phyloP scores from a whole-genome alignment of 192 early-diverging fungal species.

The Backusella morwellensis region DNA sequence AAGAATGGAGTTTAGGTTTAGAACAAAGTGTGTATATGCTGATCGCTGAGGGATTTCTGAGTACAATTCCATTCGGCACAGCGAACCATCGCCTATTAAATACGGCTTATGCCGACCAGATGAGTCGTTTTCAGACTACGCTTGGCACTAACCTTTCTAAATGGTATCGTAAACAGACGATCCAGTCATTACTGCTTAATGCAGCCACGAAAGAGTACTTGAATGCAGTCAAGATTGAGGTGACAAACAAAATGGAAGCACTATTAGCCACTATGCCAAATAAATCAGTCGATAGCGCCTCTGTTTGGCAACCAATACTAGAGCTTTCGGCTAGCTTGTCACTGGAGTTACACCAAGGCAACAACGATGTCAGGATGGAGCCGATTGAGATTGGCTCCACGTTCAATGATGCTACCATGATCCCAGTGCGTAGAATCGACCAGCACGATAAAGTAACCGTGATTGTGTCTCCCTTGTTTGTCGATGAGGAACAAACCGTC shows the following conservation, averaged over 20 bases:
- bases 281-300: not conserved
- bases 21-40: slow-evolving; percentile 26
- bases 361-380: slow-evolving; percentile 32
- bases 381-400: slow-evolving; percentile 20
- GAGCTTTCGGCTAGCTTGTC: slow-evolving; percentile 22
- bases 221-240: slow-evolving; percentile 10
- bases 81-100: slow-evolving; percentile 32
- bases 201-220: slow-evolving; percentile 37
- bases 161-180: slow-evolving; percentile 41
- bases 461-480: slow-evolving; percentile 33
- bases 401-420: slow-evolving; percentile 30
- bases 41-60: slow-evolving; percentile 23
- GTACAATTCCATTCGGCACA: slow-evolving; percentile 39
- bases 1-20: slow-evolving; percentile 7
- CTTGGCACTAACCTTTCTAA: slow-evolving; percentile 32
- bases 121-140: slow-evolving; percentile 35
- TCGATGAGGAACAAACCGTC: slow-evolving; percentile 34
- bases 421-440: slow-evolving; percentile 2
- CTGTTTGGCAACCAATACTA: slow-evolving; percentile 23
- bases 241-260: slow-evolving; percentile 5
- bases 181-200: slow-evolving; percentile 34
- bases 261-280: slow-evolving; percentile 13
- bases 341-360: slow-evolving; percentile 35
- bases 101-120: slow-evolving; percentile 37
- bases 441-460: slow-evolving; percentile 19